These are phyloP conservation scores for Rhodotorula kratochvilovae DNA, from an alignment of 768 basidiomycete species.

Conservation along the genomic window DNA sequence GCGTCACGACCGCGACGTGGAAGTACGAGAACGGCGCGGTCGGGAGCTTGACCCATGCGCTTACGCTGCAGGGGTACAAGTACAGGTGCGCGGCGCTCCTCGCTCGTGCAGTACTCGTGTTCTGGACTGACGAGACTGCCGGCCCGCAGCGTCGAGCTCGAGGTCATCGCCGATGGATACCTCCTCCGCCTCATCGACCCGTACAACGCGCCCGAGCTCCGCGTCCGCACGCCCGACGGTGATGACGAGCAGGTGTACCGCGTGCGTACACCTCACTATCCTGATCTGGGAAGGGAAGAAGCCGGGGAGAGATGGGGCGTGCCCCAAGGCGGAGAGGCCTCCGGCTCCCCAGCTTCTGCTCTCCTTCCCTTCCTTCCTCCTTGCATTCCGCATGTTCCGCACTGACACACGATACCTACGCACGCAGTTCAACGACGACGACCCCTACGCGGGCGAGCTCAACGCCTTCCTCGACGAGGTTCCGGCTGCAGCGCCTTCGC, in stretches of 20 bases:
- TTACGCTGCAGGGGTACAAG: constrained; percentile 73
- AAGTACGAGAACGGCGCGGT: constrained; percentile 95
- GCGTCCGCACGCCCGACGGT: constrained; percentile 57
- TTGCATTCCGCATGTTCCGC: not conserved
- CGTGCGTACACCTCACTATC: constrained; percentile 21
- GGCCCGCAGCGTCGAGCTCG: constrained; percentile 1
- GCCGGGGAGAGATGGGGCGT: too few relatives aligned
- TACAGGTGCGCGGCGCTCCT: constrained; percentile 32
- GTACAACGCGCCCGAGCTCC: constrained; percentile 83
- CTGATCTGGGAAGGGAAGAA: not conserved
- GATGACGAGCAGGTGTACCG: constrained; percentile 41
- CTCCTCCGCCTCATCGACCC: constrained; percentile 61
- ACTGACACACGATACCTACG: not conserved
- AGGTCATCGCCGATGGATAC: constrained; percentile 74
- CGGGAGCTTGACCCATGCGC: constrained; percentile 82
- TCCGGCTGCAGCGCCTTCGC: constrained; percentile 19
- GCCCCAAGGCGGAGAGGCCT: too few relatives aligned
- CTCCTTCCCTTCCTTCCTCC: not conserved
- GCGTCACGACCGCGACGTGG: constrained; percentile 90
- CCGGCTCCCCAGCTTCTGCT: too few relatives aligned
- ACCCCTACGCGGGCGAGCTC: constrained; percentile 36
- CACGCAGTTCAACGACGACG: constrained; percentile 25
- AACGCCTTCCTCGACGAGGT: constrained; percentile 40
- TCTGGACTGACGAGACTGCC: not conserved
- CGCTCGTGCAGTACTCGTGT: too few relatives aligned